These are phyloP conservation scores for Cladosporium velox DNA, from an alignment of 2,329 filamentous ascomycete species.

Conservation along the genomic window DNA sequence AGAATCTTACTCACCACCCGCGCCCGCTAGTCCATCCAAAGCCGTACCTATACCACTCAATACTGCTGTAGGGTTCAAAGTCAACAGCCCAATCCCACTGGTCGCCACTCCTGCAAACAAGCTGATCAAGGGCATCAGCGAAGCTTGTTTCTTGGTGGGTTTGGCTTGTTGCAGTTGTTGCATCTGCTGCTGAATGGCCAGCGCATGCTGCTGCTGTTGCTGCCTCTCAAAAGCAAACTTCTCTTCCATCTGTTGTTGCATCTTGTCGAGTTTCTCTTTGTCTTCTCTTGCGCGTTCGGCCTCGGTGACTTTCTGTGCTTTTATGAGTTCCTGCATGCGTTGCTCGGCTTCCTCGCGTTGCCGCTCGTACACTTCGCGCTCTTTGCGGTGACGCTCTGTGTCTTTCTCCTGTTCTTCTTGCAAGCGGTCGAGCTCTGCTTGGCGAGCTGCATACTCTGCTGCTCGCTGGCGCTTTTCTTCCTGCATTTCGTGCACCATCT, in stretches of 20 bases:
- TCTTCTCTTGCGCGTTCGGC: slow-evolving; percentile 12
- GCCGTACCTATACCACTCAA: slow-evolving; percentile 13
- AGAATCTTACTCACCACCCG: not conserved
- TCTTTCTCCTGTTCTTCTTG: slow-evolving; percentile 15
- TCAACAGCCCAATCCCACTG: slow-evolving; percentile 15
- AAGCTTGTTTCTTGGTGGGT: slow-evolving; percentile 10
- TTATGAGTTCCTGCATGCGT: slow-evolving; percentile 17
- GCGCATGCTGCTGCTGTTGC: slow-evolving; percentile 9
- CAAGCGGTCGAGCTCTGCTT: slow-evolving; percentile 1
- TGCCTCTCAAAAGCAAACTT: slow-evolving; percentile 18
- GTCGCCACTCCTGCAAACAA: slow-evolving; percentile 14
- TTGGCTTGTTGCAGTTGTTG: slow-evolving; percentile 15
- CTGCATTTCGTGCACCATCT: slow-evolving; percentile 5
- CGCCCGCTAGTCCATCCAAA: slow-evolving; percentile 10
- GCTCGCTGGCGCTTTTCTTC: slow-evolving; percentile 1
- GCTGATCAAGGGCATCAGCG: slow-evolving; percentile 17
- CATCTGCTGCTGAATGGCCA: slow-evolving; percentile 16
- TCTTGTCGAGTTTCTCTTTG: slow-evolving; percentile 17
- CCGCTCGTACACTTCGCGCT: slow-evolving; percentile 13
- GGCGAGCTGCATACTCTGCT: slow-evolving; percentile 7
- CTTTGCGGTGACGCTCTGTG: slow-evolving; percentile 10
- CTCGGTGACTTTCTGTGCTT: slow-evolving; percentile 16
- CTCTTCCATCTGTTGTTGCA: slow-evolving; percentile 18
- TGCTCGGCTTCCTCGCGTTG: slow-evolving; percentile 16
- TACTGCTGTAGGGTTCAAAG: slow-evolving; percentile 14